Conservation (phyloP, 129 eudicot genomes). For the carrot (Daucus carota) region DH1_v3.0 NC_030384.2:24766501-24767000, state of each 20-base stretch:
- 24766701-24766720: conserved; percentile 53
- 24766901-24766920: conserved; percentile 68
- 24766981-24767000: conserved; percentile 64
- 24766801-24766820: conserved; percentile 76
- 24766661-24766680: conserved; percentile 46
- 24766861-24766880: conserved; percentile 82
- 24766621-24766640: conserved; percentile 70
- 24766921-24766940: neutral
- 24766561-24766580: neutral
- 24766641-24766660: conserved; percentile 44
- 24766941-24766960: neutral
- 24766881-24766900: conserved; percentile 73
- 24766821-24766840: conserved; percentile 48
- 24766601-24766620: conserved; percentile 40
- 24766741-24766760: conserved; percentile 26
- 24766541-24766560: too few species aligned
- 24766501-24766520: too few species aligned
- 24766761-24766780: conserved; percentile 44
- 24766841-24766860: conserved; percentile 60
- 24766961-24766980: conserved; percentile 7
- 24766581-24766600: neutral
- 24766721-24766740: conserved; percentile 24
- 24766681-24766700: conserved; percentile 38
- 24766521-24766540: too few species aligned
- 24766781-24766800: conserved; percentile 39